Percentiles rank a stretch among this genome's conserved stretches.
Evolutionary conservation across 1,139 yeast genomes (phyloP).

Genomic region (Eremothecium coryli): DNA sequence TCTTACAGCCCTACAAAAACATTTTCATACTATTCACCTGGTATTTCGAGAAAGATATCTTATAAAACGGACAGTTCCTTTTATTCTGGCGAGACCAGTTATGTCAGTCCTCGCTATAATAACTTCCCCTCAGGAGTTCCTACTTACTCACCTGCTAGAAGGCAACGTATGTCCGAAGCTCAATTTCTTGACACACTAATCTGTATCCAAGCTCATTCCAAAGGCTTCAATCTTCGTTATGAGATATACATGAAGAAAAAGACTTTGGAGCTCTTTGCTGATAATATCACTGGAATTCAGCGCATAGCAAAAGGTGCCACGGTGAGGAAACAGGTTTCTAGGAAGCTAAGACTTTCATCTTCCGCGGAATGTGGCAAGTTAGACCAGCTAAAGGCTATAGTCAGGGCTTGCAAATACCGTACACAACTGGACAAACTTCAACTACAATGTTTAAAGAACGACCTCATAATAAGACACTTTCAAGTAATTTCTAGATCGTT

Average conservation of each 20-base stretch:
- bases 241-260: conserved; percentile 51
- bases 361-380: not conserved
- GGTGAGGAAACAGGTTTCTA: conserved; percentile 16
- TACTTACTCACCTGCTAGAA: conserved; percentile 30
- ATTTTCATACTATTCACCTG: conserved; percentile 29
- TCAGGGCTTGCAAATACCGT: conserved; percentile 20
- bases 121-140: conserved; percentile 20
- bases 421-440: conserved; percentile 12
- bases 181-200: conserved; percentile 33
- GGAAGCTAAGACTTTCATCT: not conserved
- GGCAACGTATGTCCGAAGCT: conserved; percentile 27
- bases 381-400: conserved; percentile 22
- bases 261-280: conserved; percentile 43
- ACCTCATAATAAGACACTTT: conserved; percentile 7
- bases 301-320: conserved; percentile 31
- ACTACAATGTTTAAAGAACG: conserved; percentile 11
- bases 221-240: conserved; percentile 60
- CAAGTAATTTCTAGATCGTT: conserved; percentile 4
- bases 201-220: conserved; percentile 49
- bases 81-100: conserved; percentile 19
- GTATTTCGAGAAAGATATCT: conserved; percentile 24
- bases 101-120: conserved; percentile 12
- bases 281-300: conserved; percentile 26
- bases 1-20: conserved; percentile 26
- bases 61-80: conserved; percentile 24